Base-by-base conservation (phyloP, 257 asterid genomes). In the Misopates orontium region DNA sequence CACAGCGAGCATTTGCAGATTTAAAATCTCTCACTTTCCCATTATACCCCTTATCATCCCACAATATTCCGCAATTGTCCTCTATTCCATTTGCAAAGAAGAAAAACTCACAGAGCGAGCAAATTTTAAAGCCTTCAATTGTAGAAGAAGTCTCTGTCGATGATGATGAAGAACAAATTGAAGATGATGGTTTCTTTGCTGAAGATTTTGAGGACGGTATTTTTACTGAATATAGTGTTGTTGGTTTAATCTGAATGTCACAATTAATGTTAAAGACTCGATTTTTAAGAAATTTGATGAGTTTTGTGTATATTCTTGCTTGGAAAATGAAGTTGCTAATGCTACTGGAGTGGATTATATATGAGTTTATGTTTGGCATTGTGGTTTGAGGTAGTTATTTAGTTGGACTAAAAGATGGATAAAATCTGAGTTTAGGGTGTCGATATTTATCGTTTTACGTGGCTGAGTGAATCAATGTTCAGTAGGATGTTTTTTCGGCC, bases 201-300 rank as follows among this genome's bases (percentile, higher is more conserved):
- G 90, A 83, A 61, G 89, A 72, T 54, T 75, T 71, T 49, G 85
- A 72, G 24, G 81, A 69, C 56, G 96, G 88, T 86, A 75, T 28
- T 3, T 28, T n/a, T n/a, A n/a, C n/a, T n/a, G n/a, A n/a, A n/a
- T n/a, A 17, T 14, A 15, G 54, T 16, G 20, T 64, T 57, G 18
- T 68, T 22, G 55, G 8, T 52, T 18, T 19, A 19, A 21, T 47
- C n/a, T 12, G 51, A 45, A 45, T 5, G 20, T 49, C 10, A n/a
- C 19, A 49, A n/a, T 49, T 49, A 16, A 12, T 49, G 22, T 10
- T n/a, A n/a, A 21, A 7, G 24, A 53, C 28, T 16, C 20, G 10
- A 53, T 11, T n/a, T 53, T 9, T 53, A 8, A 53, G 21, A 20
- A 53, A 53, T n/a, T n/a, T n/a, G 59, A 21, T 49, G 32, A 21